Conservation (phyloP, 352 stramenopile genomes). For the Globisporangium ultimum region DNA sequence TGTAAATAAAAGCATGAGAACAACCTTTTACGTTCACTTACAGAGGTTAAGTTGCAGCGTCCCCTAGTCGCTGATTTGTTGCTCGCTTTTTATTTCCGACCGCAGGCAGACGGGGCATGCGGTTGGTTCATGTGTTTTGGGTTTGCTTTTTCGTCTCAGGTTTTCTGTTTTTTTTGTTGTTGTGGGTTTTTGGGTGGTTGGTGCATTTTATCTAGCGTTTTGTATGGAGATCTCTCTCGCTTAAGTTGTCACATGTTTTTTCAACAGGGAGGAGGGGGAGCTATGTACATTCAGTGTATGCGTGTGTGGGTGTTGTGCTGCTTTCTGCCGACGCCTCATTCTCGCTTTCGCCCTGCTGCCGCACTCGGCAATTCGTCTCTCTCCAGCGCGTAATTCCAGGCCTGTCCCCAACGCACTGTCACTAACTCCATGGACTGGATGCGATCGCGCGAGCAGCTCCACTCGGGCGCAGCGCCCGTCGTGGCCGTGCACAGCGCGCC, state of each 20-base stretch:
- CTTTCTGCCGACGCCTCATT: conserved; percentile 5
- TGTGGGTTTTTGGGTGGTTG: conserved; percentile 3
- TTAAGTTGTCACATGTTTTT: not conserved
- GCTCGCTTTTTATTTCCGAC: not conserved
- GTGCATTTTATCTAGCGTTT: not conserved
- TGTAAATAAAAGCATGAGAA: too few relatives aligned
- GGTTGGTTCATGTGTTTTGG: not conserved
- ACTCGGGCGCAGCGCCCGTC: conserved; percentile 23
- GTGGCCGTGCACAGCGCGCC: not conserved
- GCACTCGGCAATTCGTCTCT: not conserved
- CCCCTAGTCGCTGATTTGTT: not conserved
- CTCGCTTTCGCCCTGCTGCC: conserved; percentile 15
- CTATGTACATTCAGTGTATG: not conserved
- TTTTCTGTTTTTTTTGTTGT: conserved; percentile 11
- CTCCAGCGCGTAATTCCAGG: not conserved
- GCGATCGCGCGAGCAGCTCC: conserved; percentile 40
- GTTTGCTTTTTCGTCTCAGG: conserved; percentile 10
- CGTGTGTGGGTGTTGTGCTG: not conserved
- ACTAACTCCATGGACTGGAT: conserved; percentile 46
- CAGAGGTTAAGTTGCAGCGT: not conserved
- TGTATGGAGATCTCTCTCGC: conserved; percentile 2
- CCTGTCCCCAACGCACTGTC: not conserved
- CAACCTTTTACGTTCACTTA: too few relatives aligned
- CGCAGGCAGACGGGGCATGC: not conserved
- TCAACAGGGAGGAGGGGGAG: not conserved